Evolutionary conservation across 176 grass and related monocot genomes (phyloP), one percentile per base, ranked within the genome.

Genomic region (Eleusine indica): DNA sequence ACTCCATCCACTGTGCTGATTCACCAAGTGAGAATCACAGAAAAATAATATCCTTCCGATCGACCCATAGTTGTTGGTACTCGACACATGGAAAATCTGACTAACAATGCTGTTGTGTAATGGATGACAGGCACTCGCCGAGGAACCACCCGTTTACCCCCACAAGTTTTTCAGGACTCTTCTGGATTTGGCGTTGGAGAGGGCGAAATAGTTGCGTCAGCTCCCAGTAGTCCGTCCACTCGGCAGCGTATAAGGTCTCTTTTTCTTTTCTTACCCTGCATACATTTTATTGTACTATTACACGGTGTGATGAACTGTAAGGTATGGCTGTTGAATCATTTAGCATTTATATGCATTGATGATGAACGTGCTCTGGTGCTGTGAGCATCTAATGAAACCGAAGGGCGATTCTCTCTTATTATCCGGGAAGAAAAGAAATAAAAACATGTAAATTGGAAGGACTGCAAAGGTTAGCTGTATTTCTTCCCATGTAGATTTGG

Each of bases 1-100:
- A 95, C 93, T 80, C 96, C 96, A 41, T 98, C 96, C 7, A 98
- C 93, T 0, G 92, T 95, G 25, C 83, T 98, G 74, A 91, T 98
- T 83, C 96, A 98, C 86, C 93, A 98, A 60, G 96, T 91, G 88
- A 89, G 16, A 64, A 62, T 28, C 58, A 28, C 58, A 28, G 58
- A 28, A 62, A 28, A 30, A 7, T 57, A 47, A 47, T 10, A 47
- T 51, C 48, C 48, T 12, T 51, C 12, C 3, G 3, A 15, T 51
- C 48, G 3, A 14, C 8, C 48, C 48, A 7, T 17, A 21, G 3
- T 2, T 64, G 61, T 29, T 64, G 61, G 37, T 77, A 12, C 53
- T 77, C 14, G 4, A 16, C n/a, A 47, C 3, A 13, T 62, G 21
- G 15, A 17, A 28, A 62, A 60, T 3, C 4, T 43, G 15, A 39